These are phyloP conservation scores for Boeremia lycopersici DNA, from an alignment of 2,329 filamentous ascomycete genomes.

Conservation along the genomic window DNA sequence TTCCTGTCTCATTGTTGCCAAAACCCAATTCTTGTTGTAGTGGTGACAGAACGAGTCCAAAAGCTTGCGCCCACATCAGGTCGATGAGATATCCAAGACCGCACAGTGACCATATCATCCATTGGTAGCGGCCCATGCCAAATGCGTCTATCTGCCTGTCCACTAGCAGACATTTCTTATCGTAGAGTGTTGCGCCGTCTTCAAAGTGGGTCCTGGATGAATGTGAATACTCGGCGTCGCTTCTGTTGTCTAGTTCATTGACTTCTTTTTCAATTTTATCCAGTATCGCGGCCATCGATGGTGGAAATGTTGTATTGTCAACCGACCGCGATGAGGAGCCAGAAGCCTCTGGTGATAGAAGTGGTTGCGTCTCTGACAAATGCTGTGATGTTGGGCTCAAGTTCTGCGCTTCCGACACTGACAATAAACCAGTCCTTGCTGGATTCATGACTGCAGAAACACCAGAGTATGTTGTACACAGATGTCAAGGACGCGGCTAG, in stretches of 20 bases:
- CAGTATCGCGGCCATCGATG: conserved; percentile 13
- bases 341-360: conserved; percentile 3
- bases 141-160: conserved; percentile 58
- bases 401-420: neutral
- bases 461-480: neutral
- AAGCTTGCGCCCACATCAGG: conserved; percentile 64
- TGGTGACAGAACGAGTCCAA: conserved; percentile 60
- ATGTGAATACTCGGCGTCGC: neutral
- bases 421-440: neutral
- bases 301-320: conserved; percentile 7
- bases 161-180: conserved; percentile 53
- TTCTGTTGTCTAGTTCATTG: conserved; percentile 12
- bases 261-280: conserved; percentile 17
- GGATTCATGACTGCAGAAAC: neutral
- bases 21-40: conserved; percentile 65
- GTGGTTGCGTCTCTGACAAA: conserved; percentile 9
- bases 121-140: conserved; percentile 62
- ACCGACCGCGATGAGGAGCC: conserved; percentile 4
- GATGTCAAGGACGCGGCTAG: conserved; percentile 3
- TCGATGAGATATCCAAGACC: conserved; percentile 63
- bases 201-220: neutral
- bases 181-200: conserved; percentile 40
- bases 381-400: neutral
- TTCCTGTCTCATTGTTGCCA: conserved; percentile 50
- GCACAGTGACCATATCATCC: conserved; percentile 59